Conservation (phyloP, 192 early-diverging fungal genomes). For the Entomortierella lignicola region DNA sequence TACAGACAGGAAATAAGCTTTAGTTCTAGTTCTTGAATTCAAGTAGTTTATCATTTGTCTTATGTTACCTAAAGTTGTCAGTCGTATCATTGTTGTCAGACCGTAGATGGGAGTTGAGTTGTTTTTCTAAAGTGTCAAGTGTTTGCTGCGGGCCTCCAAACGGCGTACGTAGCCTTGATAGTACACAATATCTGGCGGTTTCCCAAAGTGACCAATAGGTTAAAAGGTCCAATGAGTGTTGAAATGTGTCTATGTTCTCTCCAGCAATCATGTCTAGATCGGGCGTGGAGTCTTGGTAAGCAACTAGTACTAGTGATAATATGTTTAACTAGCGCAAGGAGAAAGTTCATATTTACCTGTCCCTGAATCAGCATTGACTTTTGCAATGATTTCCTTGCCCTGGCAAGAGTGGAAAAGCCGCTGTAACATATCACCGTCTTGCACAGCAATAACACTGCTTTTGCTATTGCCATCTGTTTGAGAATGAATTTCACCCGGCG, state of each 20-base stretch:
- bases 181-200: constrained; percentile 74
- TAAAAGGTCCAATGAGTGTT: constrained; percentile 61
- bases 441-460: constrained; percentile 1
- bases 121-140: constrained; percentile 63
- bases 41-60: not conserved
- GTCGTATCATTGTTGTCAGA: not conserved
- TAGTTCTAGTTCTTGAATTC: no score
- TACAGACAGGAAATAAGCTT: not conserved
- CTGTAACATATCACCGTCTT: constrained; percentile 56
- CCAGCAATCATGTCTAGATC: constrained; percentile 16
- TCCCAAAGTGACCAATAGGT: constrained; percentile 84
- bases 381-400: constrained; percentile 29
- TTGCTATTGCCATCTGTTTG: not conserved
- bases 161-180: constrained; percentile 78
- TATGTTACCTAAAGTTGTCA: not conserved
- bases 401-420: constrained; percentile 73
- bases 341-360: constrained; percentile 11
- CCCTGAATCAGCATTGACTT: constrained; percentile 32
- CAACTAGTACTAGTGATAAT: not conserved
- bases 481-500: constrained; percentile 10
- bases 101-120: constrained; percentile 50
- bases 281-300: not conserved
- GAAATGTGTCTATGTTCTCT: constrained; percentile 28
- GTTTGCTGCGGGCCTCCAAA: constrained; percentile 79
- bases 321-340: no score